A percentile compares a stretch with the other conserved stretches of the same genome.
Conservation (phyloP, 2,329 filamentous ascomycete genomes). For the Talaromyces sp. region DNA sequence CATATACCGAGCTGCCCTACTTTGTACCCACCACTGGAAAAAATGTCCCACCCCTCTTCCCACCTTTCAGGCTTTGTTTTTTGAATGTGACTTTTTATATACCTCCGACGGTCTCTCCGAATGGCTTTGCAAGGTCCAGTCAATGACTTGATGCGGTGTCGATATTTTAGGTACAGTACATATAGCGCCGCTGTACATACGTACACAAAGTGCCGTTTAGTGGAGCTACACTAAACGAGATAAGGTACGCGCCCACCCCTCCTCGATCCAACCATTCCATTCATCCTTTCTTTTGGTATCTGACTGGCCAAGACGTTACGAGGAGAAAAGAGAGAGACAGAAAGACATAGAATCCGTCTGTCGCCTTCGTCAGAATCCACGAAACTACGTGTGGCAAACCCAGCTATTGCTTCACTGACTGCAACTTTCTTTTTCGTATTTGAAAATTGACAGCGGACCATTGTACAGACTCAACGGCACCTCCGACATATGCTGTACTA, state of each 20-base stretch:
- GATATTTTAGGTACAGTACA: not conserved
- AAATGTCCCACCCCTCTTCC: not conserved
- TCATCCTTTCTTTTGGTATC: not conserved
- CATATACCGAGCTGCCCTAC: not conserved
- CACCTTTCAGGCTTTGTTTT: not conserved
- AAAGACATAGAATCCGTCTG: not conserved
- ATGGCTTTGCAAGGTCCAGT: not conserved
- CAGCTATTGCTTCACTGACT: not conserved
- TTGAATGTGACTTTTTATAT: not conserved
- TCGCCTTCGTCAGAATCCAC: not conserved
- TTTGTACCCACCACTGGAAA: not conserved
- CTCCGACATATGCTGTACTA: slow-evolving; percentile 3
- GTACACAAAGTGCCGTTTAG: slow-evolving; percentile 6
- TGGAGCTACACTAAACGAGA: slow-evolving; percentile 13
- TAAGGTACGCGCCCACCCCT: slow-evolving; percentile 7
- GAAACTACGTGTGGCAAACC: slow-evolving; percentile 12
- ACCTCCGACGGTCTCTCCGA: slow-evolving; percentile 2
- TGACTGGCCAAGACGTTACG: not conserved
- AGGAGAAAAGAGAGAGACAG: not conserved
- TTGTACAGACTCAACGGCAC: not conserved
- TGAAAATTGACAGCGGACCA: not conserved
- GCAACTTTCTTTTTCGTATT: not conserved
- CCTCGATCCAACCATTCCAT: not conserved
- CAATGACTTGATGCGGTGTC: not conserved
- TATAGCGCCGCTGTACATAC: not conserved